phyloP scores from a whole-genome alignment of 495 filamentous ascomycete species.

The Neurospora sp. region DNA sequence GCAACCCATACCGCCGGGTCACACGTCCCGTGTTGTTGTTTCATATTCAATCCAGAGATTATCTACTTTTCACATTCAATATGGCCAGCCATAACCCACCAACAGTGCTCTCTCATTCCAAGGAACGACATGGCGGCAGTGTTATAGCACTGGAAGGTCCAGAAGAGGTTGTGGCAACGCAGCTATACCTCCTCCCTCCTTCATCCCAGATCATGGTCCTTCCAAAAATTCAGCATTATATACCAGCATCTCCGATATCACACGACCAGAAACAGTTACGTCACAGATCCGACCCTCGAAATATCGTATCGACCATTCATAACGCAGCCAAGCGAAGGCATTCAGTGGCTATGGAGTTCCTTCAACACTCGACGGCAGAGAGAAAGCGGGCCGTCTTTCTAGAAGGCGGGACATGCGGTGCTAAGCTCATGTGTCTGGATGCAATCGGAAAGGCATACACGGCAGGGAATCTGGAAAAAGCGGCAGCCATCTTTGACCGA shows the following conservation, averaged over 20 bases:
- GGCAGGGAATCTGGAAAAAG: slow-evolving; percentile 28
- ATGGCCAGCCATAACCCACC: not conserved
- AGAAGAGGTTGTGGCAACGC: slow-evolving; percentile 35
- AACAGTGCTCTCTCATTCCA: not conserved
- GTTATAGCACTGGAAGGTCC: slow-evolving; percentile 44
- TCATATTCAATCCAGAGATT: not conserved
- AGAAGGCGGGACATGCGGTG: slow-evolving; percentile 39
- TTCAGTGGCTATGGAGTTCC: slow-evolving; percentile 33
- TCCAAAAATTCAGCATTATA: slow-evolving; percentile 30
- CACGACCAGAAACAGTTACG: slow-evolving; percentile 12
- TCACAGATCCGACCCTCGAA: slow-evolving; percentile 14
- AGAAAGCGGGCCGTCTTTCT: slow-evolving; percentile 40
- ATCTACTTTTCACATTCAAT: not conserved
- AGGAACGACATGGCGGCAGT: slow-evolving; percentile 24
- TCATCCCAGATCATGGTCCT: slow-evolving; percentile 40
- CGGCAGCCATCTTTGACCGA: slow-evolving; percentile 32
- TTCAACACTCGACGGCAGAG: slow-evolving; percentile 25
- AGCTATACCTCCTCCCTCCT: slow-evolving; percentile 39
- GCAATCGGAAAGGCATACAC: slow-evolving; percentile 34
- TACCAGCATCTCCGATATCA: slow-evolving; percentile 8
- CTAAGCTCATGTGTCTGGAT: slow-evolving; percentile 31
- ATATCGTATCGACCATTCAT: slow-evolving; percentile 33
- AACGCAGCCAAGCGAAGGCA: slow-evolving; percentile 28
- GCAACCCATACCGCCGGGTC: not conserved
- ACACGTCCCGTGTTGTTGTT: not conserved